phyloP scores from a whole-genome alignment of 2,329 filamentous ascomycete species.

The Botrytis paeoniae region DNA sequence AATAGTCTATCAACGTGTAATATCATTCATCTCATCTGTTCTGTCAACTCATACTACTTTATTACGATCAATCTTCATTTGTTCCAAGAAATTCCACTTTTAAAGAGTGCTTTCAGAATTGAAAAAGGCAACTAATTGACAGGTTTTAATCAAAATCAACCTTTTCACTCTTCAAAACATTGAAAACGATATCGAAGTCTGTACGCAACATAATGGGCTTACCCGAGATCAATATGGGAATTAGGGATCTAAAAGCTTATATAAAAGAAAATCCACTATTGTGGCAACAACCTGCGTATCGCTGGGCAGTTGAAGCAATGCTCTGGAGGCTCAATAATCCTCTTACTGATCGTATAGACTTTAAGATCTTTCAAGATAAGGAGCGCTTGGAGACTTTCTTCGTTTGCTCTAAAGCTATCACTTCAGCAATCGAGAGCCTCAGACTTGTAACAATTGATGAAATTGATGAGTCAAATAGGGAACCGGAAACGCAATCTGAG shows the following conservation, averaged over 20 bases:
- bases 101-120: neutral
- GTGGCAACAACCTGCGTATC: neutral
- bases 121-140: neutral
- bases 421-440: neutral
- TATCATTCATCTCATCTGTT: neutral
- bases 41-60: neutral
- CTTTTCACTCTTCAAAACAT: neutral
- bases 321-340: neutral
- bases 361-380: neutral
- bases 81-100: neutral
- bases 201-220: neutral
- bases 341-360: neutral
- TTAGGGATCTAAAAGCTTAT: no score
- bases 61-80: neutral
- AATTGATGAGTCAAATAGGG: no score
- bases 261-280: neutral
- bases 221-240: neutral
- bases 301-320: neutral
- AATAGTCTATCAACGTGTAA: neutral
- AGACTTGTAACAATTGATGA: neutral
- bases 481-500: neutral
- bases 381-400: neutral
- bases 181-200: neutral
- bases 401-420: neutral
- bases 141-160: neutral